Percentiles rank a stretch among this genome's conserved stretches.
phyloP scores from a whole-genome alignment of 2,329 filamentous ascomycete genomes.

The Exophiala calicioides region DNA sequence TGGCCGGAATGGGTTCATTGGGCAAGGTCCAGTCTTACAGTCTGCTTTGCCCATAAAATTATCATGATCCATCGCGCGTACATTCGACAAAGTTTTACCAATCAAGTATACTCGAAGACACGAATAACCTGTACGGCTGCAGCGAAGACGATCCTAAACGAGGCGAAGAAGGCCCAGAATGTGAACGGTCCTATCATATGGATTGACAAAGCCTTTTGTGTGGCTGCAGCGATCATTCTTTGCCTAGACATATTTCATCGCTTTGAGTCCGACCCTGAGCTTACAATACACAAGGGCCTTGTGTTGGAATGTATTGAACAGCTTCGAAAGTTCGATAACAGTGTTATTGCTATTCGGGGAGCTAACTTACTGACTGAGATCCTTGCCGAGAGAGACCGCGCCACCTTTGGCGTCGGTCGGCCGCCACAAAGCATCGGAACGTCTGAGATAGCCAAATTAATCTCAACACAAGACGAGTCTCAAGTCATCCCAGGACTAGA shows the following conservation, averaged over 20 bases:
- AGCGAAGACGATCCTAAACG: conserved; percentile 43
- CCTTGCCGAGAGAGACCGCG: conserved; percentile 7
- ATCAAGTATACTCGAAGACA: conserved; percentile 43
- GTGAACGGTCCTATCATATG: conserved; percentile 43
- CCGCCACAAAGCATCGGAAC: conserved; percentile 13
- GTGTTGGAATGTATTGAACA: conserved; percentile 20
- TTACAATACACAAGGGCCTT: conserved; percentile 14
- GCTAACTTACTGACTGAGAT: conserved; percentile 14
- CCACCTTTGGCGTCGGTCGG: neutral
- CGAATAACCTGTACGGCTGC: conserved; percentile 45
- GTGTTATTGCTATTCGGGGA: conserved; percentile 20
- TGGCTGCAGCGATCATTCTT: conserved; percentile 42
- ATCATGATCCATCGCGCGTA: conserved; percentile 48
- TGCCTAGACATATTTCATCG: conserved; percentile 41
- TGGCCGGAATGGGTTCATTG: conserved; percentile 46
- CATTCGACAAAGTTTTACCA: conserved; percentile 44
- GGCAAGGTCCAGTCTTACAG: conserved; percentile 35
- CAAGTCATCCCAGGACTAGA: no score
- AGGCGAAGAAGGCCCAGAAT: conserved; percentile 38
- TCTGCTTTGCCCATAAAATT: conserved; percentile 46
- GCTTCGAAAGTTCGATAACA: conserved; percentile 17
- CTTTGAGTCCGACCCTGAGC: conserved; percentile 17
- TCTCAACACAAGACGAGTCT: no score
- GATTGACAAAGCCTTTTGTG: conserved; percentile 44
- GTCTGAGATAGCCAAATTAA: no score